phyloP scores from a whole-genome alignment of 2,329 filamentous ascomycete species.

The Pleurostoma richardsiae region DNA sequence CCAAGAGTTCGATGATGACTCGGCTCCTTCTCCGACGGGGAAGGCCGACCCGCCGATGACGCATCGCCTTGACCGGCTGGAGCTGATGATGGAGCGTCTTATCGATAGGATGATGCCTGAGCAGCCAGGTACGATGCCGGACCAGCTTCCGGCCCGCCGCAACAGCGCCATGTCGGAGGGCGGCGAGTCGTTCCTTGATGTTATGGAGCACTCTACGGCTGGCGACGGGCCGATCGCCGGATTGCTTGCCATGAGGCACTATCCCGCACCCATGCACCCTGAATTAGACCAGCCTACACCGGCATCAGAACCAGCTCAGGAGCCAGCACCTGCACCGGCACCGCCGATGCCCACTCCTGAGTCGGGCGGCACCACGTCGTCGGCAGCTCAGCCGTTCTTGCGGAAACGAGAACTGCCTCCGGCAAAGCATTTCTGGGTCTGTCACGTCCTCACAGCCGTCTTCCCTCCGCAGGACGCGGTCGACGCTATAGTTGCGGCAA shows the following conservation, averaged over 20 bases:
- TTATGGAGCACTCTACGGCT: slow-evolving; percentile 18
- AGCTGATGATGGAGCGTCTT: slow-evolving; percentile 39
- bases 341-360: slow-evolving; percentile 10
- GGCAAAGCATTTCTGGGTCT: slow-evolving; percentile 23
- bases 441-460: slow-evolving; percentile 21
- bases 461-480: slow-evolving; percentile 29
- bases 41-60: slow-evolving; percentile 30
- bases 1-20: slow-evolving; percentile 36
- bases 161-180: slow-evolving; percentile 17
- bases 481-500: slow-evolving; percentile 19
- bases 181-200: slow-evolving; percentile 16
- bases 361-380: slow-evolving; percentile 2
- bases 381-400: slow-evolving; percentile 5
- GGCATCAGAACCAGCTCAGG: slow-evolving; percentile 9
- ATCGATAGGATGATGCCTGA: slow-evolving; percentile 29
- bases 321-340: slow-evolving; percentile 4
- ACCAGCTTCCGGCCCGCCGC: slow-evolving; percentile 13
- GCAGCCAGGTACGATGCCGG: neutral
- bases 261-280: neutral
- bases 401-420: slow-evolving; percentile 8
- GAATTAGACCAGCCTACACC: too few relatives aligned
- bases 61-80: slow-evolving; percentile 38
- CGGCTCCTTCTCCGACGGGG: slow-evolving; percentile 12
- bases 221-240: slow-evolving; percentile 21
- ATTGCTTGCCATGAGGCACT: slow-evolving; percentile 17